Percentiles rank a stretch among this genome's conserved stretches.
Evolutionary conservation across 805 yeast genomes (phyloP).

Genomic region (Lipomyces yamadae): DNA sequence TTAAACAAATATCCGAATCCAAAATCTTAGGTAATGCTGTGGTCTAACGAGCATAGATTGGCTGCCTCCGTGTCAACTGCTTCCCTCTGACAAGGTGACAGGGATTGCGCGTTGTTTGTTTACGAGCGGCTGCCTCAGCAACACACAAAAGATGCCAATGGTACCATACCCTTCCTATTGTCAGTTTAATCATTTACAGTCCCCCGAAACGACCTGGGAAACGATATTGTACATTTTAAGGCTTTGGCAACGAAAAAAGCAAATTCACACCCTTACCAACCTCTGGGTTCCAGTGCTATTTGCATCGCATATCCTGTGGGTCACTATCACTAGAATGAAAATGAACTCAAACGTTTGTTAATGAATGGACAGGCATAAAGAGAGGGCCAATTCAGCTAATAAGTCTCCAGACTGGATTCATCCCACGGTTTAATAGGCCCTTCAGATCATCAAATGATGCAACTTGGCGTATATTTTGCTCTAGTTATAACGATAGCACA

Average conservation of each 20-base stretch:
- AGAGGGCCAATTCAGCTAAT: no score
- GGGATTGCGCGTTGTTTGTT: not conserved
- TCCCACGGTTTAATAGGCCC: not conserved
- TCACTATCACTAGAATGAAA: no score
- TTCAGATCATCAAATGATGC: not conserved
- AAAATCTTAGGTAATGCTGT: not conserved
- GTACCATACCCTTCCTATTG: not conserved
- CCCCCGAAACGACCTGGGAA: no score
- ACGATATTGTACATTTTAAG: no score
- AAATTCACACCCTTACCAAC: no score
- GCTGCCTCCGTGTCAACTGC: not conserved
- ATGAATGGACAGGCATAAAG: no score
- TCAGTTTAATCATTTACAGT: no score
- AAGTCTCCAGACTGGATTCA: not conserved
- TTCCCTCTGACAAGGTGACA: not conserved
- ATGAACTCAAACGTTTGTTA: no score
- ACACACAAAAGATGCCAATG: not conserved
- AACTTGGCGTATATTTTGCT: conserved; percentile 2
- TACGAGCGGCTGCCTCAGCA: not conserved
- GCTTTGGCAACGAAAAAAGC: no score
- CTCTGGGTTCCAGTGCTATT: no score
- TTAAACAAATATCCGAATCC: not conserved
- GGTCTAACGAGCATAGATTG: not conserved
- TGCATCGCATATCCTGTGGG: no score
- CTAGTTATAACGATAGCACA: conserved; percentile 3